Evolutionary conservation across 352 stramenopile species (phyloP), one percentile per base, ranked within the genome.

Genomic region (Salisapilia sapeloensis): DNA sequence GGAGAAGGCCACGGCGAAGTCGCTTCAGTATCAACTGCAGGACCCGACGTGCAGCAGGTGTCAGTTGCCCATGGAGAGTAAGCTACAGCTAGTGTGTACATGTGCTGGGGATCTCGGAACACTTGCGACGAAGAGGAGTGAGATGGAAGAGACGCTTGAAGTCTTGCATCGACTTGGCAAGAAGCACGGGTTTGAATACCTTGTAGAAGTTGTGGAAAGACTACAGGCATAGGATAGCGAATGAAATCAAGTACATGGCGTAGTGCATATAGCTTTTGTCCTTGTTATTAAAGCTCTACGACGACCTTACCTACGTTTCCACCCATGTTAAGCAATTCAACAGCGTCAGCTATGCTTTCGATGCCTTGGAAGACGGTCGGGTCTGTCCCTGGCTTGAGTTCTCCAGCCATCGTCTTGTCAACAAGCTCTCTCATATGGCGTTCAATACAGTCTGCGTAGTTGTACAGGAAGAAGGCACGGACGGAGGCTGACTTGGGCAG

Each of bases 11-110:
- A 60, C 96, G 24, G 58, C 62, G 21, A 62, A 78, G 35, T 84
- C 81, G 11, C 58, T 95, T 24, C 75, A 85, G 23, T 97, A 95
- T 45, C 87, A 97, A 48, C 54, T 97, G 17, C 89, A 97, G 48
- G 80, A 94, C 38, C 31, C 93, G 14, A 62, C 74, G 25, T 94
- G 80, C 51, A 23, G 35, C 25, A 92, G 91, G 39, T 93, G 79
- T 34, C 44, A 44, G 6, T 51, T 90, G 4, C 70, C 80, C 4
- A 60, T 55, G 18, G 71, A 84, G 39, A 47, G 78, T 50, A 78
- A 78, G 36, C 66, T 93, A 54, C 56, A 54, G 6, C 48, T 72
- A 30, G 82, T 87, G 35, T 93, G 79, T 40, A 38, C 50, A 3
- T 93, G 79, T 41, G 84, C 76, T 6, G 79, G 79, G 18, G 64